Conservation (phyloP, 495 filamentous ascomycete genomes). For the Mycothermus thermophilus region DNA sequence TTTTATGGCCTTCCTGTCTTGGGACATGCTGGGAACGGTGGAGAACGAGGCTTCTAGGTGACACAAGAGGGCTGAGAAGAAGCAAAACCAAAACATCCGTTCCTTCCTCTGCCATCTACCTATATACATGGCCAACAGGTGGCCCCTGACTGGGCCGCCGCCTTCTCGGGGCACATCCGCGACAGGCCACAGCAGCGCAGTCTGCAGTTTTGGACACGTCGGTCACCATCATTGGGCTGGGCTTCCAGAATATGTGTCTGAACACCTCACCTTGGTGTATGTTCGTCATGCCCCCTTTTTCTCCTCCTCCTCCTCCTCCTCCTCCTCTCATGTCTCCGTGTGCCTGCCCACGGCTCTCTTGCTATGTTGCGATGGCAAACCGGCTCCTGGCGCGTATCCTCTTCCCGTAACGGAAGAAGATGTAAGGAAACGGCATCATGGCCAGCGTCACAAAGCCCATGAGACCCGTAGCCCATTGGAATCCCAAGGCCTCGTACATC, state of each 20-base stretch:
- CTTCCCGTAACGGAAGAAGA: constrained; percentile 53
- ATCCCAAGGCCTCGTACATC: constrained; percentile 54
- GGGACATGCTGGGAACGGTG: no score
- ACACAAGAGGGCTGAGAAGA: no score
- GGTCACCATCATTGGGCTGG: not conserved
- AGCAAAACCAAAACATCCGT: no score
- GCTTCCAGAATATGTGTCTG: not conserved
- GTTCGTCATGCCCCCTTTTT: no score
- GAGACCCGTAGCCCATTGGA: constrained; percentile 58
- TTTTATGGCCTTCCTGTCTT: no score
- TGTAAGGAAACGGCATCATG: constrained; percentile 57
- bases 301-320: no score
- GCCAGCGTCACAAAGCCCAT: constrained; percentile 54
- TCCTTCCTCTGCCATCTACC: no score
- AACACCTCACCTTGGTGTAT: not conserved
- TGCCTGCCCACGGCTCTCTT: not conserved
- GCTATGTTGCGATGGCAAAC: constrained; percentile 26
- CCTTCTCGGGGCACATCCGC: constrained; percentile 1
- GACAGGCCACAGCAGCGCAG: constrained; percentile 3
- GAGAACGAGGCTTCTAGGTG: no score
- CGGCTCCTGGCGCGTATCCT: constrained; percentile 35
- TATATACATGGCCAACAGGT: no score
- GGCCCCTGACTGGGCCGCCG: no score
- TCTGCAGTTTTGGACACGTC: constrained; percentile 2
- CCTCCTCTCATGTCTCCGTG: no score